These are phyloP conservation scores for Pisolithus marmoratus DNA, from an alignment of 768 basidiomycete species.

Conservation along the genomic window DNA sequence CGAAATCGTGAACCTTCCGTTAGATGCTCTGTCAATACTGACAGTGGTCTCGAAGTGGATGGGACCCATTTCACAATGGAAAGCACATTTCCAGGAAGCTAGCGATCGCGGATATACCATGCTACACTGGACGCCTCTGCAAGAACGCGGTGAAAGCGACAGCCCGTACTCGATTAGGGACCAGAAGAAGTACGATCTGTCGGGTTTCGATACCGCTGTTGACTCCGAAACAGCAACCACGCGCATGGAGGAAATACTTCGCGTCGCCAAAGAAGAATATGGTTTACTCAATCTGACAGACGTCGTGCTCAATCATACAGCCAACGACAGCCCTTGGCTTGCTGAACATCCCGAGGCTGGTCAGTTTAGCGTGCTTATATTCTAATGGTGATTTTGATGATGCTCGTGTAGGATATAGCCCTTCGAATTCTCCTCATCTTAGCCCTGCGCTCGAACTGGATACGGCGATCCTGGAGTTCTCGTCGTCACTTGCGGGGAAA, in stretches of 20 bases:
- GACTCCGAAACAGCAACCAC: constrained; percentile 47
- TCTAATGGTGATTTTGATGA: constrained; percentile 2
- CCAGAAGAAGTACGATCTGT: constrained; percentile 78
- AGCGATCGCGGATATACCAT: constrained; percentile 93
- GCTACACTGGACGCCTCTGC: constrained; percentile 95
- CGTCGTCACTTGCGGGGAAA: constrained; percentile 51
- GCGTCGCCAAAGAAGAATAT: constrained; percentile 73
- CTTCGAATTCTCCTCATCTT: constrained; percentile 87
- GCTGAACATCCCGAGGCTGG: constrained; percentile 94
- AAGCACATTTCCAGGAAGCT: constrained; percentile 73
- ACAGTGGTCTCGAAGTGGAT: constrained; percentile 98
- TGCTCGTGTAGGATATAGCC: constrained; percentile 67
- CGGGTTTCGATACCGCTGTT: constrained; percentile 48
- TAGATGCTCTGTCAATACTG: constrained; percentile 85
- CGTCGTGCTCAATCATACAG: constrained; percentile 96
- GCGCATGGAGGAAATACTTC: constrained; percentile 59
- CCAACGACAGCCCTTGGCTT: constrained; percentile 90
- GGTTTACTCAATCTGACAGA: constrained; percentile 90
- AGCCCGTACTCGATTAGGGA: constrained; percentile 93
- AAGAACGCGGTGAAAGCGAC: constrained; percentile 82
- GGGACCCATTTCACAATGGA: constrained; percentile 79
- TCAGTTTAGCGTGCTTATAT: constrained; percentile 25
- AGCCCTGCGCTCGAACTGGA: constrained; percentile 92
- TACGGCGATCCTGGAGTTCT: constrained; percentile 78
- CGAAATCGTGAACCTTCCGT: constrained; percentile 61